Evolutionary conservation across 306 rosid species (phyloP).

Genomic region (Fragaria ananassa): DNA sequence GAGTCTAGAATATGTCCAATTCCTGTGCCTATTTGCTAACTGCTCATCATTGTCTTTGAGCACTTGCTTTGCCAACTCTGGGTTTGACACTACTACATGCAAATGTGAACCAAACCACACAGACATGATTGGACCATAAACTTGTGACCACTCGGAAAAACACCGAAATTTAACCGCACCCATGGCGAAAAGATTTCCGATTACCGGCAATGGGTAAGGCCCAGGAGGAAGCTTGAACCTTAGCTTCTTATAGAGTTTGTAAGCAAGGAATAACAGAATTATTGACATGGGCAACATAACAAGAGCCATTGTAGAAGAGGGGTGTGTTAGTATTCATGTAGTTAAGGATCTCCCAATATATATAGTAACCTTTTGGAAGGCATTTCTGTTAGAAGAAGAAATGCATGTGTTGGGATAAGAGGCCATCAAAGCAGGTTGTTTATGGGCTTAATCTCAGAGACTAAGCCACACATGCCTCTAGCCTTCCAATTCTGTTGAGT

Average conservation of each 20-base stretch:
- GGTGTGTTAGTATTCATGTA: background rate
- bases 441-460: background rate
- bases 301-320: constrained; percentile 13
- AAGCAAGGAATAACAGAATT: constrained; percentile 29
- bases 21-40: constrained; percentile 60
- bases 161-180: constrained; percentile 75
- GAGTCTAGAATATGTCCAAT: constrained; percentile 49
- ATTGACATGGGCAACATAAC: constrained; percentile 24
- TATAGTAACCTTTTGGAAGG: background rate
- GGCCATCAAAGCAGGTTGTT: background rate
- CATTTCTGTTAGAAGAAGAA: background rate
- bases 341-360: background rate
- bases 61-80: constrained; percentile 66
- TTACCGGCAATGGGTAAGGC: constrained; percentile 68
- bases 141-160: constrained; percentile 69
- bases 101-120: constrained; percentile 81
- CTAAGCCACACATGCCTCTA: background rate
- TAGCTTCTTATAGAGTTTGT: constrained; percentile 38
- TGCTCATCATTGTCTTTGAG: constrained; percentile 74
- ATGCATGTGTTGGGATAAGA: background rate
- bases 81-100: constrained; percentile 63
- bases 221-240: constrained; percentile 81
- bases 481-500: background rate
- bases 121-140: constrained; percentile 79
- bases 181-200: constrained; percentile 75